Conservation (phyloP, 2,329 filamentous ascomycete genomes). For the Tolypocladium endophyticum region DNA sequence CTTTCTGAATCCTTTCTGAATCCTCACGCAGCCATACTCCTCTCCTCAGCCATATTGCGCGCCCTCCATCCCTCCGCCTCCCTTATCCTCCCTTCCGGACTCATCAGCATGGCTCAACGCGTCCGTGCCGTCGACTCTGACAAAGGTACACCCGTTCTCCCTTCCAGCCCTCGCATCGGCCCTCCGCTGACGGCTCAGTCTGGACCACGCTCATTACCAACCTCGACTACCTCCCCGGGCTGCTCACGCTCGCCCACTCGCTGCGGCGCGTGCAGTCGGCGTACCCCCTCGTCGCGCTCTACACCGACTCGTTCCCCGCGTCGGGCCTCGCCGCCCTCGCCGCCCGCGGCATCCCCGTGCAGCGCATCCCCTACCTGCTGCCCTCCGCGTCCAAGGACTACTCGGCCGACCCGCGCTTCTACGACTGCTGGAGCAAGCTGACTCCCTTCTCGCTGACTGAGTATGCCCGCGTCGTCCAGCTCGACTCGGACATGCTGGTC, state of each 20-base stretch:
- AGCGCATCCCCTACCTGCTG: slow-evolving; percentile 62
- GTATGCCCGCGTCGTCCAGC: slow-evolving; percentile 70
- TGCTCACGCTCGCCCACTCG: slow-evolving; percentile 71
- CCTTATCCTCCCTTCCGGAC: not conserved
- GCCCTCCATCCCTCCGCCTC: not conserved
- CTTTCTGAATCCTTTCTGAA: not conserved
- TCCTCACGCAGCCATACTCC: not conserved
- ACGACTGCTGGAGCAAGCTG: slow-evolving; percentile 85
- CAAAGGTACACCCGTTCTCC: slow-evolving; percentile 18
- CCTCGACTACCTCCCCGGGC: slow-evolving; percentile 67
- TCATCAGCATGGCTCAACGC: slow-evolving; percentile 10
- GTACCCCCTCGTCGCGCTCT: slow-evolving; percentile 74
- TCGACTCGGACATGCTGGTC: slow-evolving; percentile 84
- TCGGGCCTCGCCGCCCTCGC: slow-evolving; percentile 60
- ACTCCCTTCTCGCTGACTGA: slow-evolving; percentile 65
- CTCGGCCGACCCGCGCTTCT: slow-evolving; percentile 70
- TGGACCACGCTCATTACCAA: slow-evolving; percentile 88
- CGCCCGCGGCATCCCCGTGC: slow-evolving; percentile 56
- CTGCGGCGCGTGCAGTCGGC: slow-evolving; percentile 53
- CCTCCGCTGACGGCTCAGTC: slow-evolving; percentile 29
- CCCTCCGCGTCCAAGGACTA: slow-evolving; percentile 58
- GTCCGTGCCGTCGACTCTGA: slow-evolving; percentile 26
- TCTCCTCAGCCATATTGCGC: not conserved
- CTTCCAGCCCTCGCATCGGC: not conserved
- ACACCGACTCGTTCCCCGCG: slow-evolving; percentile 65